Evolutionary conservation across 192 early-diverging fungal species (phyloP), one percentile per base, ranked within the genome.

Genomic region (Phlyctochytrium bullatum): DNA sequence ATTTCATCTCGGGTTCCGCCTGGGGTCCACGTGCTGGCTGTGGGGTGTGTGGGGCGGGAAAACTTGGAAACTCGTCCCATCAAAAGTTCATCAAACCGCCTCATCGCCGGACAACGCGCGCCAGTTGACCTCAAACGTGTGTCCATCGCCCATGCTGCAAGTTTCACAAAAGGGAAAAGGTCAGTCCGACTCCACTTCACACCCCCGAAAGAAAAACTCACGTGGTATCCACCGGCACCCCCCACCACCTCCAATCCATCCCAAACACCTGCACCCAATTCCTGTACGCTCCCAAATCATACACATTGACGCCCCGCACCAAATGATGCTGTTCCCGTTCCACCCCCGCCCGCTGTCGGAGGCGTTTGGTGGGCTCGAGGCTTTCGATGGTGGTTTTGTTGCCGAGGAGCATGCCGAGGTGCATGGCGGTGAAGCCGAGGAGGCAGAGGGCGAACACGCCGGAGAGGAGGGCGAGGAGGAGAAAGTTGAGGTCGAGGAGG

Each of bases 311-410:
- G 20, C 57, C 62, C 34, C 10, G 67, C 35, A 67, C 65, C 25
- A 31, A 56, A 53, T 36, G 68, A 36, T 50, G 1, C 34, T 59
- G 61, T 59, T 61, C 61, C 14, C 61, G 40, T 4, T 57, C 54
- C 67, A 63, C 16, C 74, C 33, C 35, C 54, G 2, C 20, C 72
- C 62, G 23, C 17, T 52, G 16, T 66, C 77, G 40, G 20, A 47
- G 40, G 10, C 40, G 6, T 47, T 47, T 47, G 40, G 10, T 47
- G 10, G 40, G 40, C 35, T 82, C 77, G 63, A 82, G 72, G 53
- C 47, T 61, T 59, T 82, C 80, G 35, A 82, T 82, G 0, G 80
- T 82, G 1, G 77, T 76, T 36, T 65, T 74, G 69, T 82, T 82
- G 33, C 58, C 59, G 25, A 79, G 64, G 1, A 79, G 24, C 29